Conservation (phyloP, 2,329 filamentous ascomycete species). For the Botrytis deweyae region DNA sequence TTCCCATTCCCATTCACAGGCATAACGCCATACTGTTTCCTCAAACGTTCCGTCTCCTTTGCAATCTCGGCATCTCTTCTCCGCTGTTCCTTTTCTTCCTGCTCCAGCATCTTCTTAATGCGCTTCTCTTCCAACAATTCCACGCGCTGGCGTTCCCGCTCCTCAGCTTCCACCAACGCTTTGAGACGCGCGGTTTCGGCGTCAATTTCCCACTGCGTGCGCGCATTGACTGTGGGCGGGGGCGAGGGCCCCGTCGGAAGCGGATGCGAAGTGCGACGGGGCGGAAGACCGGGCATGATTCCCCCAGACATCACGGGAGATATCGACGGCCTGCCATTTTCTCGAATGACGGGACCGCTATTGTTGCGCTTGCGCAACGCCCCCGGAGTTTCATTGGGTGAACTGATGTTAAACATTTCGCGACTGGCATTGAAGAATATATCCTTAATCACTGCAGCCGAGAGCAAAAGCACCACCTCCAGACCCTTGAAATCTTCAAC, state of each 20-base stretch:
- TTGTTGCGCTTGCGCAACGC: constrained; percentile 34
- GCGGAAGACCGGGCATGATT: constrained; percentile 22
- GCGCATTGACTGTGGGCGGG: constrained; percentile 33
- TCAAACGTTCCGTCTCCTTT: constrained; percentile 78
- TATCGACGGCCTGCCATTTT: constrained; percentile 25
- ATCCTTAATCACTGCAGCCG: constrained; percentile 64
- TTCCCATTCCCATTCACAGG: neutral
- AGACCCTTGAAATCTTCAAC: constrained; percentile 92
- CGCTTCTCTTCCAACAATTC: constrained; percentile 58
- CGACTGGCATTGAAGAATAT: constrained; percentile 63
- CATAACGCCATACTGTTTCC: constrained; percentile 59
- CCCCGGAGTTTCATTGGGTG: constrained; percentile 40
- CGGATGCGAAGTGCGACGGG: constrained; percentile 23
- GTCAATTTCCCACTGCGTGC: constrained; percentile 54
- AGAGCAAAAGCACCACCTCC: constrained; percentile 73
- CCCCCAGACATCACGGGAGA: constrained; percentile 37
- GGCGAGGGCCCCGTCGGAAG: constrained; percentile 29
- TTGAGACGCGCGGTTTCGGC: constrained; percentile 61
- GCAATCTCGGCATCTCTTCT: constrained; percentile 62
- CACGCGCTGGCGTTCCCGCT: constrained; percentile 43
- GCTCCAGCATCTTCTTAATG: constrained; percentile 64
- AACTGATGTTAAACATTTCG: constrained; percentile 75
- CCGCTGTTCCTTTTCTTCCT: constrained; percentile 62
- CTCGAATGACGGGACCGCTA: constrained; percentile 33
- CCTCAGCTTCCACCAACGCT: constrained; percentile 18